phyloP scores from a whole-genome alignment of 1,139 yeast species.

The Sugiyamaella paludigena region DNA sequence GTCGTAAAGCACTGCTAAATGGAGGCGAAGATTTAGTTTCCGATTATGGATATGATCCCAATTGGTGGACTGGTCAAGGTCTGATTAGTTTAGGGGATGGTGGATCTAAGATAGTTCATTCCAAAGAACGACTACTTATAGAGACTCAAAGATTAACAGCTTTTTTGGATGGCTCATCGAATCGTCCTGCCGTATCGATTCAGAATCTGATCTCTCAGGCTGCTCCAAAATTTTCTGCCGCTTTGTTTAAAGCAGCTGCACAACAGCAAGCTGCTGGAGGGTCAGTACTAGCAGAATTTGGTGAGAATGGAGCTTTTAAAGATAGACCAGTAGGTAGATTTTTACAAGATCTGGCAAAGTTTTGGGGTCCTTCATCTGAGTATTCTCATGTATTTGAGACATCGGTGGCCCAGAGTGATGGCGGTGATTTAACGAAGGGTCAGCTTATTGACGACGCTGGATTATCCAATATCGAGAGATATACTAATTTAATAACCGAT shows the following conservation, averaged over 20 bases:
- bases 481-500: slow-evolving; percentile 27
- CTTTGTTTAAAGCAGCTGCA: slow-evolving; percentile 20
- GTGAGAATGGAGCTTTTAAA: neutral
- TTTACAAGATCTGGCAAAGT: slow-evolving; percentile 20
- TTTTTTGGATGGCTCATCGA: slow-evolving; percentile 43
- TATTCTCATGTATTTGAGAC: slow-evolving; percentile 22
- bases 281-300: no score
- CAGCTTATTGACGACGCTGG: slow-evolving; percentile 1
- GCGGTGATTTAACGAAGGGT: slow-evolving; percentile 22
- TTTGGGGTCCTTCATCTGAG: slow-evolving; percentile 22
- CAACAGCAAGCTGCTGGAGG: neutral
- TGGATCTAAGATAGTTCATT: slow-evolving; percentile 17
- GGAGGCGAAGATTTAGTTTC: slow-evolving; percentile 34
- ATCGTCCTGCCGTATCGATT: slow-evolving; percentile 43
- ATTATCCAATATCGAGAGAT: slow-evolving; percentile 9
- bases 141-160: slow-evolving; percentile 48
- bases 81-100: slow-evolving; percentile 21
- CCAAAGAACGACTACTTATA: slow-evolving; percentile 29
- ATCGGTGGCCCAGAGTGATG: slow-evolving; percentile 17
- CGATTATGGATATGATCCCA: slow-evolving; percentile 41
- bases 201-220: slow-evolving; percentile 34
- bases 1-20: slow-evolving; percentile 39
- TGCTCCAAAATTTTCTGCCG: slow-evolving; percentile 30
- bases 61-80: slow-evolving; percentile 47
- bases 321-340: slow-evolving; percentile 27